Conservation (phyloP, 2,329 filamentous ascomycete genomes). For the Rhinocladiella similis region DNA sequence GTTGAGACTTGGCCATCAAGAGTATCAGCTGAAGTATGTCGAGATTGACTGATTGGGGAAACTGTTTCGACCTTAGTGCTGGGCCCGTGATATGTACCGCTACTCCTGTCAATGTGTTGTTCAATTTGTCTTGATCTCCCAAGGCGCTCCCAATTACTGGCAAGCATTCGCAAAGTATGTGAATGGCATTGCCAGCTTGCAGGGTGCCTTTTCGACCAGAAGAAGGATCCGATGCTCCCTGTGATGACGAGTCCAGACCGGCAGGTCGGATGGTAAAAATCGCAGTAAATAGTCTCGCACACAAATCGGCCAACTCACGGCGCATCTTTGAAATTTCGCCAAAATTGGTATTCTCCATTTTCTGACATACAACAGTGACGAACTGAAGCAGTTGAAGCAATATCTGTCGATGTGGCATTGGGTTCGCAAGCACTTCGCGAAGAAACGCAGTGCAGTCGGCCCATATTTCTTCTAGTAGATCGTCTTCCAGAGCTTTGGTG, state of each 20-base stretch:
- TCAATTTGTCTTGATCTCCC: conserved; percentile 80
- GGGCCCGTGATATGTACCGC: conserved; percentile 81
- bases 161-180: conserved; percentile 75
- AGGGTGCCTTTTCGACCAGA: conserved; percentile 29
- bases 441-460: conserved; percentile 88
- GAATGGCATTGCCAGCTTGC: conserved; percentile 68
- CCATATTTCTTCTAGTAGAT: conserved; percentile 99
- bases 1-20: conserved; percentile 73
- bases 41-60: conserved; percentile 79
- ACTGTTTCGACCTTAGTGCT: conserved; percentile 77
- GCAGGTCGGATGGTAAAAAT: conserved; percentile 88
- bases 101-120: conserved; percentile 74
- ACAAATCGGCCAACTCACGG: conserved; percentile 83
- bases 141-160: conserved; percentile 80
- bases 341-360: conserved; percentile 97
- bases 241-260: conserved; percentile 59
- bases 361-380: conserved; percentile 83
- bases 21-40: conserved; percentile 72
- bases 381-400: conserved; percentile 85
- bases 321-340: conserved; percentile 92
- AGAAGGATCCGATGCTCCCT: conserved; percentile 16
- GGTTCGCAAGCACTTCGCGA: conserved; percentile 85
- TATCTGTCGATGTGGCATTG: conserved; percentile 90
- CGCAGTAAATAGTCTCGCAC: conserved; percentile 83
- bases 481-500: conserved; percentile 84